These are phyloP conservation scores for Colletotrichum sp. DNA, from an alignment of 2,329 filamentous ascomycete species.

Conservation along the genomic window DNA sequence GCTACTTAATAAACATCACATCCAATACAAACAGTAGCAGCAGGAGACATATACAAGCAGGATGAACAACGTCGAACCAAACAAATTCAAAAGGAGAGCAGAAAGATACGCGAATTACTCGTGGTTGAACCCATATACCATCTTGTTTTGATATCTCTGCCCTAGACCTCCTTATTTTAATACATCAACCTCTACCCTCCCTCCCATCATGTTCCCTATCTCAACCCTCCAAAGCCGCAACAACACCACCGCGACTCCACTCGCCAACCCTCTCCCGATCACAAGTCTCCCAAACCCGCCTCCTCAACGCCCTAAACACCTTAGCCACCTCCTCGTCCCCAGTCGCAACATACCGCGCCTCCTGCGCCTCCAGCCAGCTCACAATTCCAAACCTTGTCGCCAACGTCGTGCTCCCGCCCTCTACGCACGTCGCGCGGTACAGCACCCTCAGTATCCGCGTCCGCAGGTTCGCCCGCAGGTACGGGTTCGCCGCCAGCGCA, in stretches of 20 bases:
- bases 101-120: not conserved
- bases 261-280: constrained; percentile 67
- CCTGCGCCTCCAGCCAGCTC: constrained; percentile 74
- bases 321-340: constrained; percentile 45
- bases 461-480: constrained; percentile 63
- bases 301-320: constrained; percentile 60
- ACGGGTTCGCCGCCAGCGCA: constrained; percentile 70
- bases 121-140: not conserved
- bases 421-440: constrained; percentile 69
- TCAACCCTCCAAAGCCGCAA: constrained; percentile 4
- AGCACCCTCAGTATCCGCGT: constrained; percentile 67
- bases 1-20: no score
- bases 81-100: not conserved
- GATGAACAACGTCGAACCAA: not conserved
- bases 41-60: no score
- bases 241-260: constrained; percentile 66
- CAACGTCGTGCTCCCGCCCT: constrained; percentile 79
- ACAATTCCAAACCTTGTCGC: constrained; percentile 77
- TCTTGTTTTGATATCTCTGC: not conserved
- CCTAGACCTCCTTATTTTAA: not conserved
- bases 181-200: not conserved
- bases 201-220: accelerated
- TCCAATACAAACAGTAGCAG: no score
- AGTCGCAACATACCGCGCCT: constrained; percentile 43
- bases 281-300: constrained; percentile 66